phyloP scores from a whole-genome alignment of 768 basidiomycete species.

The Phylloporus sp. region DNA sequence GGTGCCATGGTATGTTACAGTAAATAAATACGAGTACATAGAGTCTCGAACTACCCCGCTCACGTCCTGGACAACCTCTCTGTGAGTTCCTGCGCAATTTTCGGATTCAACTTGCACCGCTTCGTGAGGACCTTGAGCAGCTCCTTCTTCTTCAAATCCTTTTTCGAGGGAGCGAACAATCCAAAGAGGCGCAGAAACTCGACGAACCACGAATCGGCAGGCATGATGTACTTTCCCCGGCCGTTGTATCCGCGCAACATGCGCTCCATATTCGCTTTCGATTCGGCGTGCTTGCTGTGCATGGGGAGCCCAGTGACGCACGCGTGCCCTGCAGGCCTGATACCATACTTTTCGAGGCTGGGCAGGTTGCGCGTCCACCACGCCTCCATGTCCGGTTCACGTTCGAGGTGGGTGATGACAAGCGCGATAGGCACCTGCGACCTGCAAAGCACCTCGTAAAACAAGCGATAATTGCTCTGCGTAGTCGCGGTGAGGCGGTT shows the following conservation, averaged over 20 bases:
- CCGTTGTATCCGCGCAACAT: slow-evolving; percentile 17
- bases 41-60: not conserved
- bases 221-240: slow-evolving; percentile 18
- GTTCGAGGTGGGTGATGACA: slow-evolving; percentile 37
- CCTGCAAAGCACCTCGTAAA: slow-evolving; percentile 37
- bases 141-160: slow-evolving; percentile 14
- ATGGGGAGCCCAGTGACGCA: slow-evolving; percentile 28
- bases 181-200: slow-evolving; percentile 18
- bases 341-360: slow-evolving; percentile 17
- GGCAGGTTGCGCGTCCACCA: slow-evolving; percentile 30
- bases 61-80: slow-evolving; percentile 4
- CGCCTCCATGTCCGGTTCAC: slow-evolving; percentile 27
- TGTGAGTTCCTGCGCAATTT: slow-evolving; percentile 14
- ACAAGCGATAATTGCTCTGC: slow-evolving; percentile 35
- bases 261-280: slow-evolving; percentile 8
- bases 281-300: slow-evolving; percentile 18
- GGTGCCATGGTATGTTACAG: slow-evolving; percentile 38
- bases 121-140: slow-evolving; percentile 17
- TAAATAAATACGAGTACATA: not conserved
- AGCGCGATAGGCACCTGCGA: slow-evolving; percentile 26
- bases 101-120: slow-evolving; percentile 22
- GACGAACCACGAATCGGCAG: slow-evolving; percentile 22
- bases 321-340: slow-evolving; percentile 25
- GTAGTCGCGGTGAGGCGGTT: slow-evolving; percentile 33
- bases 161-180: slow-evolving; percentile 11